A percentile compares a stretch with the other conserved stretches of the same genome.
phyloP scores from a whole-genome alignment of 78 protist species.

The Dictyostelium purpureum region DNA sequence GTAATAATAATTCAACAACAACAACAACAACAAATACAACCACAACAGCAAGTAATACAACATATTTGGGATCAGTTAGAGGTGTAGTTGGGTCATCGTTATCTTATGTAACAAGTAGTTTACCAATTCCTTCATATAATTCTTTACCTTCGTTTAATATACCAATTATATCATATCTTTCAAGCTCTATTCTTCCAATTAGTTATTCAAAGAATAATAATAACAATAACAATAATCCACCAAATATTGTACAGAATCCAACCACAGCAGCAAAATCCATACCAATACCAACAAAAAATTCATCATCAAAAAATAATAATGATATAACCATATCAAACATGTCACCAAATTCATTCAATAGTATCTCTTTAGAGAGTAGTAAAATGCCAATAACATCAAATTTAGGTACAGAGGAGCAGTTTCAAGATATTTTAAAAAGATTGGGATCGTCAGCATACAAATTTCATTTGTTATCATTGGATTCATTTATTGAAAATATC shows the following conservation, averaged over 20 bases:
- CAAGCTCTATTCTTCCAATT: slow-evolving; percentile 40
- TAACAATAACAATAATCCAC: background rate
- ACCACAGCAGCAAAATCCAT: background rate
- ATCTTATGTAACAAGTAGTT: slow-evolving; percentile 18
- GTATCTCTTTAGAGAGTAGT: background rate
- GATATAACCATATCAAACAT: background rate
- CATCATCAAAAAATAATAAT: background rate
- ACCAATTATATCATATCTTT: slow-evolving; percentile 28
- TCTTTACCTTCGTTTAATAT: slow-evolving; percentile 10
- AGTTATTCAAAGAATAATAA: background rate
- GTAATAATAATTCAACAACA: background rate
- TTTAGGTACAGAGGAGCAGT: slow-evolving; percentile 37
- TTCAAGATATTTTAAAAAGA: slow-evolving; percentile 8
- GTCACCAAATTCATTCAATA: slow-evolving; percentile 18
- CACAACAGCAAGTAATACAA: background rate
- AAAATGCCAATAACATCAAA: background rate
- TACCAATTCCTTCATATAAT: slow-evolving; percentile 35
- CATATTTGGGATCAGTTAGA: slow-evolving; percentile 7
- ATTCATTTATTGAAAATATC: background rate
- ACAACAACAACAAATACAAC: background rate
- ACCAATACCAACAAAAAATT: background rate
- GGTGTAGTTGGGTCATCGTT: no score
- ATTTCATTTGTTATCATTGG: background rate
- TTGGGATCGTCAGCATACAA: background rate
- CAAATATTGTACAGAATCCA: background rate